These are phyloP conservation scores for Kingdonia uniflora DNA, from an alignment of 164 flowering plant species.

Conservation along the genomic window DNA sequence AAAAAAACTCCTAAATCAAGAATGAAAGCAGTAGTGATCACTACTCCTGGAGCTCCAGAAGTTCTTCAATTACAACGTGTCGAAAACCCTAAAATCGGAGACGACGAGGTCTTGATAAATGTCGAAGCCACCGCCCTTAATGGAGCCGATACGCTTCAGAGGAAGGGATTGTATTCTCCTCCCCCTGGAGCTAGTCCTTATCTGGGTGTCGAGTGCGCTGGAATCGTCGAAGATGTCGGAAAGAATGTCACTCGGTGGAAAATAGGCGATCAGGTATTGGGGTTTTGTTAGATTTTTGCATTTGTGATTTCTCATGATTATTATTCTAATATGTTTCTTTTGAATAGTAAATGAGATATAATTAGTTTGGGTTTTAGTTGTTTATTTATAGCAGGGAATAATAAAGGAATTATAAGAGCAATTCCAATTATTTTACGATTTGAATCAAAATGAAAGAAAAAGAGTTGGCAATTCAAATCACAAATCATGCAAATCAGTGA, in stretches of 20 bases:
- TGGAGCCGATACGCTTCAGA: slow-evolving; percentile 65
- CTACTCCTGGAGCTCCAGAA: slow-evolving; percentile 64
- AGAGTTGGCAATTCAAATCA: no score
- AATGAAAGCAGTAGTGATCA: slow-evolving; percentile 87
- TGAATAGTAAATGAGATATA: not conserved
- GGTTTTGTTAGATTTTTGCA: no score
- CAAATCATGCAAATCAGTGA: no score
- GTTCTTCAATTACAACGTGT: slow-evolving; percentile 66
- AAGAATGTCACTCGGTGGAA: slow-evolving; percentile 67
- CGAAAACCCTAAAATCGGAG: slow-evolving; percentile 56
- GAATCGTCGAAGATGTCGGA: slow-evolving; percentile 62
- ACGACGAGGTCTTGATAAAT: slow-evolving; percentile 67
- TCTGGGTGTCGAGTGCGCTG: slow-evolving; percentile 88
- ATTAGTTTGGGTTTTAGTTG: no score
- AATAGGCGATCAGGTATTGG: slow-evolving; percentile 69
- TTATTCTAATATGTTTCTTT: not conserved
- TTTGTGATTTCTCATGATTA: no score
- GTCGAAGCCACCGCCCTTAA: slow-evolving; percentile 72
- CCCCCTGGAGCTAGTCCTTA: slow-evolving; percentile 58
- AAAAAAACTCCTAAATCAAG: no score
- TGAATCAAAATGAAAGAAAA: no score
- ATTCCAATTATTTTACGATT: no score
- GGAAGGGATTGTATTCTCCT: slow-evolving; percentile 55
- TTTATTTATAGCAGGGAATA: no score
- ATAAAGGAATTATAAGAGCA: no score